Conservation (phyloP, 345 rosid genomes). For the Bretschneidera sinensis region DNA sequence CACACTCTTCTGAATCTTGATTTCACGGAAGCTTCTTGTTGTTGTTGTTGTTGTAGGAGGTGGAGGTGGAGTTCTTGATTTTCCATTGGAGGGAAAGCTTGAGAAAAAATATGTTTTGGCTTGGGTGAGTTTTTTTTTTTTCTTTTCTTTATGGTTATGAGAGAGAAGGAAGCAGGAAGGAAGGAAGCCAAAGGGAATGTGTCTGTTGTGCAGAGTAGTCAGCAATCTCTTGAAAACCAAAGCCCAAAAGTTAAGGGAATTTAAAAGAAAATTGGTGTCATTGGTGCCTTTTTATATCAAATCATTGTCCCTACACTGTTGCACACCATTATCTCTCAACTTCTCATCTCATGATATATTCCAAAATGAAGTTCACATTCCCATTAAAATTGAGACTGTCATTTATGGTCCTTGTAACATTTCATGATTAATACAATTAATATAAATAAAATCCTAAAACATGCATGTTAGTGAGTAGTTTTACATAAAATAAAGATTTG, state of each 20-base stretch:
- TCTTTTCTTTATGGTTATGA: not conserved
- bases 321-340: slow-evolving; percentile 16
- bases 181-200: too few species aligned
- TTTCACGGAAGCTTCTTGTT: too few species aligned
- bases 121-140: not conserved
- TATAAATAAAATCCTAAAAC: too few species aligned
- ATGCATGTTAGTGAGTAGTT: too few species aligned
- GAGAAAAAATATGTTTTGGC: not conserved
- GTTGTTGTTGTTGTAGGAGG: not conserved
- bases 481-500: too few species aligned
- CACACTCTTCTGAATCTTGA: slow-evolving; percentile 66
- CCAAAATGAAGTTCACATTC: too few species aligned
- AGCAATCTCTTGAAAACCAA: slow-evolving; percentile 17
- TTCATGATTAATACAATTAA: too few species aligned
- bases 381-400: too few species aligned
- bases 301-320: slow-evolving; percentile 17
- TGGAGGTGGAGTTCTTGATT: slow-evolving; percentile 19
- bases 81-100: slow-evolving; percentile 37
- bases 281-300: slow-evolving; percentile 27
- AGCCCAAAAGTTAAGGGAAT: slow-evolving; percentile 24
- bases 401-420: too few species aligned
- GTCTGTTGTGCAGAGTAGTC: too few species aligned
- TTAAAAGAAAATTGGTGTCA: slow-evolving; percentile 8
- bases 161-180: slow-evolving; percentile 9
- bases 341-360: slow-evolving; percentile 15